A percentile compares a stretch with the other conserved stretches of the same genome.
These are phyloP conservation scores for Hortaea werneckii DNA, from an alignment of 2,329 filamentous ascomycete genomes.

Conservation along the genomic window DNA sequence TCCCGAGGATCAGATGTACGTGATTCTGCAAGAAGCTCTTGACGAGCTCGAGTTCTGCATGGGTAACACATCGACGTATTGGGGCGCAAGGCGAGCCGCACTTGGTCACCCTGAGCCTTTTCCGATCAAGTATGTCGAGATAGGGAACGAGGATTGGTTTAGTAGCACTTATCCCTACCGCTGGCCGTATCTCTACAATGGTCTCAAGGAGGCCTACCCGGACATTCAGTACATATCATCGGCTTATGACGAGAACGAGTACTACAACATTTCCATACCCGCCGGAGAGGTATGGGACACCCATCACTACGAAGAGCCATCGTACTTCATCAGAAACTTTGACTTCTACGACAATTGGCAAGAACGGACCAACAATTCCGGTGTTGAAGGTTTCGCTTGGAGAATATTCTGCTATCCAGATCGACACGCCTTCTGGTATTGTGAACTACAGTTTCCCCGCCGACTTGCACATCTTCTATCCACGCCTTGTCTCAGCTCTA, in stretches of 20 bases:
- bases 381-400: background rate
- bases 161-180: background rate
- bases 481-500: background rate
- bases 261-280: slow-evolving; percentile 1
- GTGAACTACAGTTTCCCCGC: background rate
- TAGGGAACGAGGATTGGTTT: slow-evolving; percentile 4
- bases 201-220: slow-evolving; percentile 1
- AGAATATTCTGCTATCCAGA: background rate
- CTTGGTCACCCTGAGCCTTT: slow-evolving; percentile 2
- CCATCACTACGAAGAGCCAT: slow-evolving; percentile 1
- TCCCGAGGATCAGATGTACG: background rate
- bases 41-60: slow-evolving; percentile 3
- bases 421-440: background rate
- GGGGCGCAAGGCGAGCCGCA: background rate
- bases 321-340: background rate
- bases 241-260: background rate
- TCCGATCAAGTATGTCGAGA: slow-evolving; percentile 1
- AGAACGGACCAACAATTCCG: background rate
- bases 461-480: background rate
- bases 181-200: background rate
- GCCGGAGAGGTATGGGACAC: background rate
- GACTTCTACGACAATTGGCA: slow-evolving; percentile 3
- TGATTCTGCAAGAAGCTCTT: slow-evolving; percentile 3
- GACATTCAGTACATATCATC: slow-evolving; percentile 2
- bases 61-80: slow-evolving; percentile 1